phyloP scores from a whole-genome alignment of 176 grass and related monocot species.

The Urochloa ruziziensis region DNA sequence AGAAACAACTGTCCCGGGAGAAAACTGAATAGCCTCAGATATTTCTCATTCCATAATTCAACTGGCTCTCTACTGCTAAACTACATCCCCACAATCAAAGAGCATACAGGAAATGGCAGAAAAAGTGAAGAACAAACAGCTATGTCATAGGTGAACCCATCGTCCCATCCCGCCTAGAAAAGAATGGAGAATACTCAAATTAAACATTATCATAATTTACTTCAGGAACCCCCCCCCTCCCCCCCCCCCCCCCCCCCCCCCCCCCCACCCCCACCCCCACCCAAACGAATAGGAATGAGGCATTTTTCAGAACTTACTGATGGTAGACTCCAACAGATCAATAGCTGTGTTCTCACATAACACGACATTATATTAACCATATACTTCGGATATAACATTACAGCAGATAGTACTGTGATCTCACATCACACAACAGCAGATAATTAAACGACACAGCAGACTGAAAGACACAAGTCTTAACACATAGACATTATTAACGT shows the following conservation, averaged over 20 bases:
- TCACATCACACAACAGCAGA: background rate
- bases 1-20: background rate
- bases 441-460: background rate
- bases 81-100: background rate
- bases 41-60: background rate
- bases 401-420: background rate
- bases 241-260: too few species aligned
- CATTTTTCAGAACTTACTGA: background rate
- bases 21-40: background rate
- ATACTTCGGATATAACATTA: background rate
- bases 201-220: background rate
- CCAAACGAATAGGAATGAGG: background rate
- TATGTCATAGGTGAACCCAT: background rate
- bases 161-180: background rate
- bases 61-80: background rate
- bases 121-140: background rate
- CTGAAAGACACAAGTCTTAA: background rate
- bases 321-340: background rate
- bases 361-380: constrained; percentile 15
- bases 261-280: too few species aligned
- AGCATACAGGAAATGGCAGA: background rate
- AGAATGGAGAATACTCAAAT: background rate
- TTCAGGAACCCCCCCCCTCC: too few species aligned
- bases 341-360: background rate
- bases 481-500: background rate